Evolutionary conservation across 2,329 filamentous ascomycete genomes (phyloP), one percentile per base, ranked within the genome.

Genomic region (Fulvia fulva): DNA sequence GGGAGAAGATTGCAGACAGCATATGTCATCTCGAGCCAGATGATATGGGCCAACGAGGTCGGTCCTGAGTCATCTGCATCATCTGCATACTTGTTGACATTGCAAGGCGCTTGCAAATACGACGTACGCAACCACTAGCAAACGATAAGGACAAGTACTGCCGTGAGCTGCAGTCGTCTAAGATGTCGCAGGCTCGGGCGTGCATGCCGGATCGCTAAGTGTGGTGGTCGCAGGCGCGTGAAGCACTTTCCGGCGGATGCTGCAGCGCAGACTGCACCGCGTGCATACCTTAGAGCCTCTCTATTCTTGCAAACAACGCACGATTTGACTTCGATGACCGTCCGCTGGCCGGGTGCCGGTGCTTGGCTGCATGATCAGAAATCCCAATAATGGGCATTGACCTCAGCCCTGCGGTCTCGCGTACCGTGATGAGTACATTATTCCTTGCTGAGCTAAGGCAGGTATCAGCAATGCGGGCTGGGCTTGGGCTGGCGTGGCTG

Each of bases 101-200:
- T 44, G 37, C 59, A 43, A 55, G 41, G 41, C 41, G 55, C 55
- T 58, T 55, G 59, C 59, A 57, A 57, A 60, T 54, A 54, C 50
- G 53, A 51, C 58, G 19, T 55, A 32, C 28, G 34, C 44, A 30
- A 28, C 21, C 53, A 51, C 49, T 50, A 55, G 26, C 51, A 52
- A 45, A 44, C 34, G 52, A 52, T 34, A 57, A 21, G 47, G n/a
- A 50, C 47, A 32, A 52, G 30, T 25, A 32, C 34, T 57, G 55
- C 49, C 41, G 49, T 26, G 50, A 12, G 16, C 14, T 6, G 37
- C 37, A 19, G 14, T 41, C 37, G 37, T 41, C 37, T 19, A 19
- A 41, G 2, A 41, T n/a, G 37, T 41, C 37, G 14, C 37, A 43
- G 25, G 12, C 37, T 57, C 47, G 55, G 47, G 34, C 55, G 47